Evolutionary conservation across 2,329 filamentous ascomycete genomes (phyloP).

Genomic region (Pyrenochaeta sp.): DNA sequence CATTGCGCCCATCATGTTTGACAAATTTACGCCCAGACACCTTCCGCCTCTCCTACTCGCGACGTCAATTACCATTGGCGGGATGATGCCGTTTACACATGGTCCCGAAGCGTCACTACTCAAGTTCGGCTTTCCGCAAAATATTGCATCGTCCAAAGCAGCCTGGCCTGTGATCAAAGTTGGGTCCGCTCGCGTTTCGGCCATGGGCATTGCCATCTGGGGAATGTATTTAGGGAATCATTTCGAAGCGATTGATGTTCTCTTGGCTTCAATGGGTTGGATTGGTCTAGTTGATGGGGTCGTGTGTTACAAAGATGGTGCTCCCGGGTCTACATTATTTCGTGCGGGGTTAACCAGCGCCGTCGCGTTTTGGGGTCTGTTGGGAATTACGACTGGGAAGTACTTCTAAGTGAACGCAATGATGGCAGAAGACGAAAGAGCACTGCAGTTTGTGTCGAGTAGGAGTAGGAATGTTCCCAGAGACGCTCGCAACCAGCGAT

Average conservation of each 20-base stretch:
- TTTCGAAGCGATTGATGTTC: constrained; percentile 25
- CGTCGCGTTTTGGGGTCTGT: constrained; percentile 23
- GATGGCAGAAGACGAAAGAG: too few relatives aligned
- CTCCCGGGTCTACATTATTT: constrained; percentile 14
- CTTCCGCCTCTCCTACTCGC: constrained; percentile 26
- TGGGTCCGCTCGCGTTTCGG: constrained; percentile 19
- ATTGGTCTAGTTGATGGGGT: constrained; percentile 23
- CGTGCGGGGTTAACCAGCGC: constrained; percentile 11
- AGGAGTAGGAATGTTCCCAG: too few relatives aligned
- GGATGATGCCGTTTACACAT: constrained; percentile 16
- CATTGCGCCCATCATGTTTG: constrained; percentile 18
- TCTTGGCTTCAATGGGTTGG: constrained; percentile 21
- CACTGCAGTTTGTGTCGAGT: too few relatives aligned
- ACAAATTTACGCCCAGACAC: constrained; percentile 20
- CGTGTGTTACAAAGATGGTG: constrained; percentile 19
- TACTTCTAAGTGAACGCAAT: too few relatives aligned
- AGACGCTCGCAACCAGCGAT: too few relatives aligned
- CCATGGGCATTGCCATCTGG: constrained; percentile 23
- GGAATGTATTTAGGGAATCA: constrained; percentile 22
- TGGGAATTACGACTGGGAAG: constrained; percentile 27
- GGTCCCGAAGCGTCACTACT: constrained; percentile 19
- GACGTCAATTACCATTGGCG: constrained; percentile 20
- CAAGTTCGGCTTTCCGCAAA: constrained; percentile 14
- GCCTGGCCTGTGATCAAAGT: constrained; percentile 25
- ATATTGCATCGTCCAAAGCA: constrained; percentile 16